These are phyloP conservation scores for Boletus hoseneyae DNA, from an alignment of 1,284 basidiomycete species.

Conservation along the genomic window DNA sequence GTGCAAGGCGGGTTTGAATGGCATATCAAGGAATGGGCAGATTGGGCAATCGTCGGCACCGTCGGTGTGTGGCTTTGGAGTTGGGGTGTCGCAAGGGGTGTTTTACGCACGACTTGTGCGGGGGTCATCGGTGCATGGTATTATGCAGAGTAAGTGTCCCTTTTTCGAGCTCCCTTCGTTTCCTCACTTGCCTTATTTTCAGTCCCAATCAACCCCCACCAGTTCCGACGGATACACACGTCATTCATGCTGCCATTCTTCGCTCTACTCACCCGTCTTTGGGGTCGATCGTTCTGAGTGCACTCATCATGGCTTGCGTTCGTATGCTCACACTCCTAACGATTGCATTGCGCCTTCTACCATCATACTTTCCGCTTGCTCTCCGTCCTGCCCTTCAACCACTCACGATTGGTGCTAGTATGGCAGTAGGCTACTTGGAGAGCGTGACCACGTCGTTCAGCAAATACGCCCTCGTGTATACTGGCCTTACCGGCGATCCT, in stretches of 20 bases:
- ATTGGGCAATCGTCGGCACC: constrained; percentile 74
- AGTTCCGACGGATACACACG: constrained; percentile 58
- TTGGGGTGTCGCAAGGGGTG: constrained; percentile 83
- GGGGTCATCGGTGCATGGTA: constrained; percentile 93
- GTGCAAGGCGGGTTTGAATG: constrained; percentile 51
- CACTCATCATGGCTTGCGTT: constrained; percentile 71
- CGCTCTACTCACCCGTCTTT: constrained; percentile 80
- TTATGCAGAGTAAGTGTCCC: constrained; percentile 66
- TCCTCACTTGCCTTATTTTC: constrained; percentile 3
- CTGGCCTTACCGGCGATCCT: constrained; percentile 80
- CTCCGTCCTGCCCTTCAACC: constrained; percentile 41
- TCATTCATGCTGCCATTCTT: constrained; percentile 74
- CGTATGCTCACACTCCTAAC: constrained; percentile 51
- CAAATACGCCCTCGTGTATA: constrained; percentile 80
- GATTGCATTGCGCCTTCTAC: constrained; percentile 50
- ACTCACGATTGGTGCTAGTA: constrained; percentile 38
- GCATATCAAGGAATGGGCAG: constrained; percentile 77
- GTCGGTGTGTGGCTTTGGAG: constrained; percentile 84
- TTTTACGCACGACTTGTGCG: constrained; percentile 75
- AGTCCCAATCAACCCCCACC: constrained; percentile 51
- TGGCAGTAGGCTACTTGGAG: constrained; percentile 56
- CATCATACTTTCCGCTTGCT: constrained; percentile 49
- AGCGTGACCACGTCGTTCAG: constrained; percentile 72
- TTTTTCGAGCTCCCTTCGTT: neutral
- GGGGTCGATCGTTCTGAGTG: constrained; percentile 74